phyloP scores from a whole-genome alignment of 2,329 filamentous ascomycete genomes.

The Seiridium cupressi region DNA sequence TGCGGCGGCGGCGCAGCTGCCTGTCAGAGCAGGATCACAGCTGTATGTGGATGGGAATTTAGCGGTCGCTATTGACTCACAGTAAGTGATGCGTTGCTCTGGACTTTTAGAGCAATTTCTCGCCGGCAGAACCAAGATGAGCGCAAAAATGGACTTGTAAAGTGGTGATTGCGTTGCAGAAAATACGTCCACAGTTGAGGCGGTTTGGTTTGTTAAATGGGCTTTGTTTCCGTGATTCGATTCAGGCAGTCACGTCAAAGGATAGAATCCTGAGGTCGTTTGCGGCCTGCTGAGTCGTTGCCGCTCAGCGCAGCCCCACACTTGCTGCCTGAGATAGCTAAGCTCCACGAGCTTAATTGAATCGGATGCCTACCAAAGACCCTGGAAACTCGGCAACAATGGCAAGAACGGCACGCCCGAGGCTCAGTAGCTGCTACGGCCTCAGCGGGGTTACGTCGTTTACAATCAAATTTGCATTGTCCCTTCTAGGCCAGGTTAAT shows the following conservation, averaged over 20 bases:
- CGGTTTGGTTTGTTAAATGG: too few relatives aligned
- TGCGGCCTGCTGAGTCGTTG: neutral
- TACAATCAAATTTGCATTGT: too few relatives aligned
- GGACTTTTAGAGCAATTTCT: neutral
- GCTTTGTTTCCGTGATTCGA: neutral
- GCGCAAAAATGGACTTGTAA: too few relatives aligned
- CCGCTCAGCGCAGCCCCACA: neutral
- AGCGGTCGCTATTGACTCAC: too few relatives aligned
- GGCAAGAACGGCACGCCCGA: neutral
- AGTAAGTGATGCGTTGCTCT: neutral
- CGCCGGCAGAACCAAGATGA: too few relatives aligned
- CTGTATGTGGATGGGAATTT: too few relatives aligned
- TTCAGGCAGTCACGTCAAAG: neutral
- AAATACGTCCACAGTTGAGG: too few relatives aligned
- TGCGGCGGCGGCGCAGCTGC: neutral
- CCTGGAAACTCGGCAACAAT: neutral
- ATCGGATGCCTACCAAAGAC: neutral
- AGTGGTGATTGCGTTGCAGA: too few relatives aligned
- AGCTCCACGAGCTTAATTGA: neutral
- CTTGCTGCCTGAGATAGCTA: neutral
- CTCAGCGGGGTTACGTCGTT: too few relatives aligned
- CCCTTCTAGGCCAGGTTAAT: too few relatives aligned
- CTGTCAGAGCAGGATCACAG: too few relatives aligned
- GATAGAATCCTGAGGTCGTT: neutral
- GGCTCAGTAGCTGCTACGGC: too few relatives aligned